phyloP scores from a whole-genome alignment of 2,329 filamentous ascomycete species.

The Lomentospora prolificans region DNA sequence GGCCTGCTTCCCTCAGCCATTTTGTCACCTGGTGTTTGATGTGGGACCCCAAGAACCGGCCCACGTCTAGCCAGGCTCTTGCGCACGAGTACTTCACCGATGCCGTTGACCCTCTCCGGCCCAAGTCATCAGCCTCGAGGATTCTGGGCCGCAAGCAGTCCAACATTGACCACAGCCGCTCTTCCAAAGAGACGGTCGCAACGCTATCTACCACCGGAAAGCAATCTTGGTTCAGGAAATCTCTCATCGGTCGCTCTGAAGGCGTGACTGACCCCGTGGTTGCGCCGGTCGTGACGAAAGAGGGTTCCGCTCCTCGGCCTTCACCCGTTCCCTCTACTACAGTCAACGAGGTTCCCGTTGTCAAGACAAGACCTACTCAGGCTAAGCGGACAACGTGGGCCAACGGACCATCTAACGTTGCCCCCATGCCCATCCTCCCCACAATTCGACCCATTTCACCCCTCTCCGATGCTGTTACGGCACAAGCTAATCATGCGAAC shows the following conservation, averaged over 20 bases:
- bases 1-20: conserved; percentile 77
- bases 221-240: conserved; percentile 95
- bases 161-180: conserved; percentile 55
- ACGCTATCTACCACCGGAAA: conserved; percentile 44
- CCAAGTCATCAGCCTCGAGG: conserved; percentile 80
- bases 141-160: conserved; percentile 86
- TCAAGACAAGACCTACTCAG: conserved; percentile 30
- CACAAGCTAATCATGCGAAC: conserved; percentile 59
- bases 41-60: conserved; percentile 92
- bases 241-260: conserved; percentile 72
- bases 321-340: conserved; percentile 32
- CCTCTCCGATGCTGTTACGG: conserved; percentile 86
- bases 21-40: conserved; percentile 98
- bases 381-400: conserved; percentile 90
- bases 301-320: conserved; percentile 37
- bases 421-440: conserved; percentile 91
- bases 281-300: conserved; percentile 17
- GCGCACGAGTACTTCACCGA: conserved; percentile 92
- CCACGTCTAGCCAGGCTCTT: conserved; percentile 87
- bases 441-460: conserved; percentile 92
- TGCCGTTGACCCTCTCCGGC: conserved; percentile 80
- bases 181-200: conserved; percentile 45
- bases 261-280: conserved; percentile 21
- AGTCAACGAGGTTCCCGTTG: conserved; percentile 28
- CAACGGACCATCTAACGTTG: conserved; percentile 67